Base-by-base conservation (phyloP, 176 grass and related monocot species). In the Musa acuminata region DNA sequence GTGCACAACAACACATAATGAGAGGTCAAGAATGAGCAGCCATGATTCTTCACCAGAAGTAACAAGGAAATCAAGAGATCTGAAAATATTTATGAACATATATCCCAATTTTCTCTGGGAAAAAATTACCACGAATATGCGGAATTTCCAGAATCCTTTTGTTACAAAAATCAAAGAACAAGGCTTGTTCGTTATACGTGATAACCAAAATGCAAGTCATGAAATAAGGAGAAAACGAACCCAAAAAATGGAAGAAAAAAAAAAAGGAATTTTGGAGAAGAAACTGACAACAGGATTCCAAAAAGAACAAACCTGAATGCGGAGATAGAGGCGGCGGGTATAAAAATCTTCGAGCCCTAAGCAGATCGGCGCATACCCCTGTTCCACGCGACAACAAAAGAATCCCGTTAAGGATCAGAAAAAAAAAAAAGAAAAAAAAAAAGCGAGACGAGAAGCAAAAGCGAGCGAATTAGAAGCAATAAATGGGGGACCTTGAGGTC, bases 281-380 rank as follows among this genome's bases (percentile, higher is more conserved):
- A 70, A 50, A 51, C 10, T 17, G 17, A 51, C n/a, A 35, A 43
- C 35, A 43, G 21, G 24, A 70, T 70, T 51, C 10, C 10, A 11
- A 55, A 55, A 65, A 65, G 62, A 55, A 55, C 53, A 7, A 26
- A 92, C 89, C 89, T 89, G 84, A 79, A 92, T 89, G 71, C 89
- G 86, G 73, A 91, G 64, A 55, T 96, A 89, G 49, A 96, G 83
- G 21, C 91, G 88, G 9, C 91, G 91, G 64, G 85, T 82, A 43
- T 96, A 96, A 76, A 96, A 96, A 84, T 96, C 91, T 73, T 96
- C 91, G 52, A 86, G 72, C 19, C 91, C 91, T 50, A 96, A 74
- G 76, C 88, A 96, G 72, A 96, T 88, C 83, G 91, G 91, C 58
- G 85, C 91, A 51, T 91, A 91, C 16, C 91, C 88, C 91, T 90